Base-by-base conservation (phyloP, 2,329 filamentous ascomycete species). In the Aspergillus sp. region DNA sequence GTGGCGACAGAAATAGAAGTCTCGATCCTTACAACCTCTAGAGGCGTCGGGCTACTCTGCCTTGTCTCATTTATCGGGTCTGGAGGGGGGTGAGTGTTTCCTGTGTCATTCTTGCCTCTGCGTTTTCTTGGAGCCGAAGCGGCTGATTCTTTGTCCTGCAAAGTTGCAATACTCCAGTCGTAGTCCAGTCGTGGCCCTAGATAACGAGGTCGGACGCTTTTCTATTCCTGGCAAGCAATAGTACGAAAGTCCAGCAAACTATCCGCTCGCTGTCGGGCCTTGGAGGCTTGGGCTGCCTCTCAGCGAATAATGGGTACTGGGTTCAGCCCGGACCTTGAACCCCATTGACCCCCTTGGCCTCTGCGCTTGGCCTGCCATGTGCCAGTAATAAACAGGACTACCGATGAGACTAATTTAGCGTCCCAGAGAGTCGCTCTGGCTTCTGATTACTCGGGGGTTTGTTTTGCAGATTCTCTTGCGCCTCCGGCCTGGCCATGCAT, bases 361-460 rank as follows among this genome's bases (percentile, higher is more conserved):
- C 19, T 51, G 15, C 34, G 24, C 45, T 45, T 37, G 37, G 8
- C 50, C 40, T 44, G 56, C 56, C 56, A 54, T 57, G 56, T 57
- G 45, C 56, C 50, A 57, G 50, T 50, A 20, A 57, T 19, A 50
- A 57, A 49, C 30, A 24, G 39, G 49, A 57, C 56, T 50, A 57
- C 49, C 55, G 55, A 57, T 45, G 45, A 33, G 42, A 49, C 56
- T 57, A 57, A 50, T 45, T 54, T 57, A 57, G 56, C 45, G 51
- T 30, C 17, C 42, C 34, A 33, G 34, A 20, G 44, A 20, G 49
- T 42, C 51, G n/a, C 20, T 51, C 22, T 42, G 33, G 30, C 20
- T 42, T 30, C 39, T 13, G 17, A 44, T n/a, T 51, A 27, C 30
- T n/a, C 20, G 13, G 13, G 17, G 39, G 42, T 22, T 53, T 47